A percentile compares a stretch with the other conserved stretches of the same genome.
phyloP scores from a whole-genome alignment of 2,329 filamentous ascomycete genomes.

The Plectosphaerella cucumerina region DNA sequence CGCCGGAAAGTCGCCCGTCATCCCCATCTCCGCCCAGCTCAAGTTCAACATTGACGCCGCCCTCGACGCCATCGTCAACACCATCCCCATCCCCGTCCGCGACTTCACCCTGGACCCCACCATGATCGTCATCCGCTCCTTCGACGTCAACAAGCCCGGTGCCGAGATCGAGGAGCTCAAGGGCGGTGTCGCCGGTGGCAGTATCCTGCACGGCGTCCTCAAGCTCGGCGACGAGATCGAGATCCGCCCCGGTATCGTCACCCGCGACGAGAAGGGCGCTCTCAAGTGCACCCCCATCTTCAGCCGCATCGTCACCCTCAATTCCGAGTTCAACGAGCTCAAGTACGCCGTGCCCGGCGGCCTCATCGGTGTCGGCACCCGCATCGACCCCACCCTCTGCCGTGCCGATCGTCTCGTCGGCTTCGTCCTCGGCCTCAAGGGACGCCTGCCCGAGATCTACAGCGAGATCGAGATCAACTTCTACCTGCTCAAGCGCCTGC shows the following conservation, averaged over 20 bases:
- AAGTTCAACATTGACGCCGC: constrained; percentile 99
- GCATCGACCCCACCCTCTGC: constrained; percentile 96
- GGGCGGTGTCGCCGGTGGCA: constrained; percentile 96
- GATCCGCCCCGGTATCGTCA: constrained; percentile 97
- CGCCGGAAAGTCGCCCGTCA: constrained; percentile 89
- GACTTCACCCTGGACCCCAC: constrained; percentile 91
- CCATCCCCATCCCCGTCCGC: constrained; percentile 85
- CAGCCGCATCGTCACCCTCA: constrained; percentile 89
- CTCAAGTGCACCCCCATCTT: constrained; percentile 97
- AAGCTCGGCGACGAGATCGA: constrained; percentile 98
- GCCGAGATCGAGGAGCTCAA: constrained; percentile 98
- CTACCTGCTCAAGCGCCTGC: constrained; percentile 88
- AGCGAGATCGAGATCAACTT: constrained; percentile 99
- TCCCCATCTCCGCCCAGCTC: constrained; percentile 94
- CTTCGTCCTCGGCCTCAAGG: constrained; percentile 93
- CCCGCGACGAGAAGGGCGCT: constrained; percentile 86
- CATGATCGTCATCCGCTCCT: constrained; percentile 99
- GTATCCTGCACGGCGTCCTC: constrained; percentile 91
- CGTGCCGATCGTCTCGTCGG: constrained; percentile 98
- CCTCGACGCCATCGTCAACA: constrained; percentile 92
- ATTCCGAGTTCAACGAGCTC: constrained; percentile 93
- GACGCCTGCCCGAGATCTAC: constrained; percentile 92
- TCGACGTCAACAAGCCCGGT: constrained; percentile 99
- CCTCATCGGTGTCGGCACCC: constrained; percentile 95
- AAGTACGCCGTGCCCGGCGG: constrained; percentile 98